Evolutionary conservation across 768 basidiomycete genomes (phyloP).

Genomic region (Naematelia aurantialba): DNA sequence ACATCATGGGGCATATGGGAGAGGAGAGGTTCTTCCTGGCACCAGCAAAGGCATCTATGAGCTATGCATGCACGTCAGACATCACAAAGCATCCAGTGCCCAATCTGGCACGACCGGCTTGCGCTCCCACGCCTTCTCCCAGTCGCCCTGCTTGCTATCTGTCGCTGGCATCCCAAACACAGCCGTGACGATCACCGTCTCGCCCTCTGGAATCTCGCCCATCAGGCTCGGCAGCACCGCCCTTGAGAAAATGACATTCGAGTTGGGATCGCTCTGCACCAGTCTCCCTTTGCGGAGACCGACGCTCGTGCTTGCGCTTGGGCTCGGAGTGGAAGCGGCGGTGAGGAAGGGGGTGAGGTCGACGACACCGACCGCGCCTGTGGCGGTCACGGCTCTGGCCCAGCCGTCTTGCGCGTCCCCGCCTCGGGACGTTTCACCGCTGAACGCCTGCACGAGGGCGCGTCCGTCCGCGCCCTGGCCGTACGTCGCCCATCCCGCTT

Average conservation of each 20-base stretch:
- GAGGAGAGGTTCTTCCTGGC: too few relatives aligned
- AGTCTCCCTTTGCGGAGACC: slow-evolving; percentile 52
- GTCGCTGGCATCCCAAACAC: slow-evolving; percentile 60
- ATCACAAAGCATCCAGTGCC: slow-evolving; percentile 5
- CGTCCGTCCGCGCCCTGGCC: slow-evolving; percentile 64
- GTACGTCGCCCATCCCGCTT: slow-evolving; percentile 69
- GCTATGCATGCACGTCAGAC: too few relatives aligned
- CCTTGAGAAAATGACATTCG: slow-evolving; percentile 65
- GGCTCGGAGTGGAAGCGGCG: too few relatives aligned
- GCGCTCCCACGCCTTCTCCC: slow-evolving; percentile 41
- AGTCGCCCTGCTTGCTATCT: slow-evolving; percentile 10
- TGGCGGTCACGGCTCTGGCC: slow-evolving; percentile 59
- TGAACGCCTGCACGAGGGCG: slow-evolving; percentile 57
- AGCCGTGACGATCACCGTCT: slow-evolving; percentile 57
- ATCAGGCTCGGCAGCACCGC: slow-evolving; percentile 66
- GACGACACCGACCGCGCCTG: slow-evolving; percentile 63
- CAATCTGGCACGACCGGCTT: slow-evolving; percentile 36
- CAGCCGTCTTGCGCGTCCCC: slow-evolving; percentile 54
- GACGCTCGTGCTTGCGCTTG: slow-evolving; percentile 5
- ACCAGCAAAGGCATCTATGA: too few relatives aligned
- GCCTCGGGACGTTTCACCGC: slow-evolving; percentile 55
- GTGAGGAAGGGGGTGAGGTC: slow-evolving; percentile 54
- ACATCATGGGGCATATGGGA: too few relatives aligned
- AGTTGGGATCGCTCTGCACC: slow-evolving; percentile 68
- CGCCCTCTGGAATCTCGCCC: slow-evolving; percentile 55